phyloP scores from a whole-genome alignment of 495 filamentous ascomycete species.

The Hypoxylon fragiforme region DNA sequence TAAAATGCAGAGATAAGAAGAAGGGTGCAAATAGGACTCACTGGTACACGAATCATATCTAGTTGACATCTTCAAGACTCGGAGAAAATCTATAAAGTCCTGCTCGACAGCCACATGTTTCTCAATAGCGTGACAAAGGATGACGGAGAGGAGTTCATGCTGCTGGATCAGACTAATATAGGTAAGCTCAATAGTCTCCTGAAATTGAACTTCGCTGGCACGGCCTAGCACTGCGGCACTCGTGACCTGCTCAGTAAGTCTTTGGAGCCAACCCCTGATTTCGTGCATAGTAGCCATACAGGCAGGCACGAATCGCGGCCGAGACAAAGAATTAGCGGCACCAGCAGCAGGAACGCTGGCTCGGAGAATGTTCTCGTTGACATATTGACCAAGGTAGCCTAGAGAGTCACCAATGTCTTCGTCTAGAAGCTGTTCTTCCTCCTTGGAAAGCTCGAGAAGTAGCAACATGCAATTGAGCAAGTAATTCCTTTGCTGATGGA shows the following conservation, averaged over 20 bases:
- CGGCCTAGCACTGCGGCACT: slow-evolving; percentile 70
- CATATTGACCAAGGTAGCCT: slow-evolving; percentile 36
- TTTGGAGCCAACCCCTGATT: slow-evolving; percentile 72
- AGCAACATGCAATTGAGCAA: slow-evolving; percentile 82
- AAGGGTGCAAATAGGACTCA: slow-evolving; percentile 11
- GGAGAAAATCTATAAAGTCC: slow-evolving; percentile 73
- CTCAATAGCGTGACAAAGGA: slow-evolving; percentile 76
- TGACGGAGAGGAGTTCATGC: slow-evolving; percentile 82
- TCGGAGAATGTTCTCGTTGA: slow-evolving; percentile 46
- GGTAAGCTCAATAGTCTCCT: slow-evolving; percentile 74
- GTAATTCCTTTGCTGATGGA: slow-evolving; percentile 77
- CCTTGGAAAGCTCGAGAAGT: slow-evolving; percentile 64
- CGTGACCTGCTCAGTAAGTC: slow-evolving; percentile 70
- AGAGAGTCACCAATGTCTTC: slow-evolving; percentile 44
- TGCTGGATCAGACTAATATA: slow-evolving; percentile 74
- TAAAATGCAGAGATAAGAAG: neutral
- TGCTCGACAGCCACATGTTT: slow-evolving; percentile 65
- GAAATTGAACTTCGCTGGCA: slow-evolving; percentile 63
- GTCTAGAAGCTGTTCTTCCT: slow-evolving; percentile 56
- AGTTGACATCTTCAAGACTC: slow-evolving; percentile 58
- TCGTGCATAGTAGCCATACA: slow-evolving; percentile 73
- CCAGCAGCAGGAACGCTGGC: slow-evolving; percentile 27
- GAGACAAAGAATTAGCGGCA: slow-evolving; percentile 4
- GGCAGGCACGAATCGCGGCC: slow-evolving; percentile 60
- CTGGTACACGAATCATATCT: slow-evolving; percentile 35